phyloP scores from a whole-genome alignment of 1,139 yeast species.

The Diutina scorzettiae region DNA sequence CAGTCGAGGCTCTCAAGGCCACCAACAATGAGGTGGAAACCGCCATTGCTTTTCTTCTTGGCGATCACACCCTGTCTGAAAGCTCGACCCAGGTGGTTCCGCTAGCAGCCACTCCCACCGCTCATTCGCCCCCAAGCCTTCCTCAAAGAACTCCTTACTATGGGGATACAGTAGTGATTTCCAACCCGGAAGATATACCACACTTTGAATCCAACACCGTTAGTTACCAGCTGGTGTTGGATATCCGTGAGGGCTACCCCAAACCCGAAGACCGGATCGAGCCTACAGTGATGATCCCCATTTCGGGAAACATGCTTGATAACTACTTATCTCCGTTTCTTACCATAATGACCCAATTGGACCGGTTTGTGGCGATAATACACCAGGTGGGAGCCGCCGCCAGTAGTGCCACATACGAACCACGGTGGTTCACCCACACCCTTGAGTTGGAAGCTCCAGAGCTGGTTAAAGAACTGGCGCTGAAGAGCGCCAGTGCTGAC shows the following conservation, averaged over 20 bases:
- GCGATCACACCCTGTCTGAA: conserved; percentile 14
- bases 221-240: background rate
- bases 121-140: background rate
- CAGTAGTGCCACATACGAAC: background rate
- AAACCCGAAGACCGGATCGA: too few relatives aligned
- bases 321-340: background rate
- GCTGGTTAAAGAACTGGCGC: background rate
- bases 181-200: conserved; percentile 1
- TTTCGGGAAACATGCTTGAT: background rate
- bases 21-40: conserved; percentile 37
- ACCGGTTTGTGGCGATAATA: background rate
- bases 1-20: conserved; percentile 27
- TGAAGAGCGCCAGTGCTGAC: background rate
- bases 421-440: background rate
- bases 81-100: background rate
- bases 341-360: conserved; percentile 1
- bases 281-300: background rate
- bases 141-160: background rate
- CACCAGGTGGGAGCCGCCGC: background rate
- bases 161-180: background rate
- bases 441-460: background rate
- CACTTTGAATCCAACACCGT: background rate
- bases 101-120: background rate
- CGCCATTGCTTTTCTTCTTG: conserved; percentile 44
- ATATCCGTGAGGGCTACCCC: background rate